phyloP scores from a whole-genome alignment of 176 grass and related monocot genomes.

The Secale cereale region DNA sequence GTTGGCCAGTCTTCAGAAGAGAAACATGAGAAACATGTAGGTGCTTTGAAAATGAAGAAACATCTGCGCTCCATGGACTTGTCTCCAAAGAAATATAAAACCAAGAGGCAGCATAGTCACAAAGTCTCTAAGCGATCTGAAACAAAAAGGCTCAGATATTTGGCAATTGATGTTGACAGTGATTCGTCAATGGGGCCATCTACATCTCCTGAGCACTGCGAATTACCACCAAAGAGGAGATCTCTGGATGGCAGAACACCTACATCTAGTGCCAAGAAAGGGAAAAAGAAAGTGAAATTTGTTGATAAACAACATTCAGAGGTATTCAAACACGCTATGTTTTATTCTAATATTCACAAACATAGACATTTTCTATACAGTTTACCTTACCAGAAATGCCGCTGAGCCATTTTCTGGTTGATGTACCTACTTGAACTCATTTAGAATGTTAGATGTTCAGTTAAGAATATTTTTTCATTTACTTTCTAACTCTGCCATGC shows the following conservation, averaged over 20 bases:
- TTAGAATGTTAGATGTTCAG: not conserved
- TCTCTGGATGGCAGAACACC: constrained; percentile 46
- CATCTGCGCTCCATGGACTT: constrained; percentile 20
- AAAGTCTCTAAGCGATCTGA: constrained; percentile 45
- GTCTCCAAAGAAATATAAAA: constrained; percentile 57
- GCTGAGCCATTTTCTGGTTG: not conserved
- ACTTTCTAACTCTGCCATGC: not conserved
- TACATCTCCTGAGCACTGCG: constrained; percentile 45
- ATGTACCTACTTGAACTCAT: not conserved
- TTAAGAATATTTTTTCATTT: not conserved
- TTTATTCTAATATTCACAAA: constrained; percentile 19
- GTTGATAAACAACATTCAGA: constrained; percentile 62
- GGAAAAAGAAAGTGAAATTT: constrained; percentile 68
- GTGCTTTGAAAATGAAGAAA: constrained; percentile 50
- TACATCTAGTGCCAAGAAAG: constrained; percentile 61
- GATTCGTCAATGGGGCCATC: constrained; percentile 57
- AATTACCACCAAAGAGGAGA: constrained; percentile 54
- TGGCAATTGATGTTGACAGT: constrained; percentile 38
- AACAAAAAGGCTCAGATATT: constrained; percentile 48
- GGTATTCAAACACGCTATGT: constrained; percentile 48
- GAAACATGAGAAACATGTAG: constrained; percentile 44
- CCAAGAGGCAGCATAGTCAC: constrained; percentile 43
- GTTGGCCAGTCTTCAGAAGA: constrained; percentile 43
- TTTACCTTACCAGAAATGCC: constrained; percentile 5
- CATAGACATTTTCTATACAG: not conserved